These are phyloP conservation scores for Tagetes erecta DNA, from an alignment of 129 eudicot species.

Conservation along the genomic window DNA sequence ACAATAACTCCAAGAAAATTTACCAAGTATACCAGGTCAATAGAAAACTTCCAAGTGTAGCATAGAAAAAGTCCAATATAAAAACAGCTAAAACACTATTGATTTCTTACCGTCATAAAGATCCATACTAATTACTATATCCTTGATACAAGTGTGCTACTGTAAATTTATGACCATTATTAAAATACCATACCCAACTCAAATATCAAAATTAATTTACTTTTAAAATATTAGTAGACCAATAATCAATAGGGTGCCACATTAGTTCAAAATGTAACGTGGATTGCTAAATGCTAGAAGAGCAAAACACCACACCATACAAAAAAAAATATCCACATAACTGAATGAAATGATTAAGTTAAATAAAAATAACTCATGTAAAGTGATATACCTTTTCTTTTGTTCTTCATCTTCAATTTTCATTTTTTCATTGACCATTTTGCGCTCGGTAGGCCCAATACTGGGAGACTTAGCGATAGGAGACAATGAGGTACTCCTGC, in stretches of 20 bases:
- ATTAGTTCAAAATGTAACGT: conserved; percentile 19
- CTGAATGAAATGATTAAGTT: neutral
- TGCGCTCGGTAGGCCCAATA: conserved; percentile 56
- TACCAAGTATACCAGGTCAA: neutral
- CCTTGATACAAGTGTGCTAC: neutral
- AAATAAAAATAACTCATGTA: conserved; percentile 10
- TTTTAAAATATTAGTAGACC: neutral
- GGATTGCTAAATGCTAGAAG: neutral
- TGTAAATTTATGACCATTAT: neutral
- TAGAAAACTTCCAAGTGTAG: too few relatives aligned
- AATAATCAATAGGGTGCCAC: neutral
- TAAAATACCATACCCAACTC: neutral
- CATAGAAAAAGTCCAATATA: neutral
- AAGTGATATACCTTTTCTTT: conserved; percentile 74
- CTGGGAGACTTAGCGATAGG: conserved; percentile 57
- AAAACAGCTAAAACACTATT: conserved; percentile 3
- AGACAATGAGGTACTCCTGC: conserved; percentile 56
- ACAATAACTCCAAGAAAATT: neutral
- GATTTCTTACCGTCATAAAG: neutral
- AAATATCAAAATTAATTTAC: neutral
- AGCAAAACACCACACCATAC: neutral
- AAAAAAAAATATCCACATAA: neutral
- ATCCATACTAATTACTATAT: too few relatives aligned
- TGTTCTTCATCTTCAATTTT: conserved; percentile 84
- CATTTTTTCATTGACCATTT: conserved; percentile 61